A percentile compares a stretch with the other conserved stretches of the same genome.
Evolutionary conservation across 805 yeast species (phyloP).

Genomic region (Priceomyces castillae): DNA sequence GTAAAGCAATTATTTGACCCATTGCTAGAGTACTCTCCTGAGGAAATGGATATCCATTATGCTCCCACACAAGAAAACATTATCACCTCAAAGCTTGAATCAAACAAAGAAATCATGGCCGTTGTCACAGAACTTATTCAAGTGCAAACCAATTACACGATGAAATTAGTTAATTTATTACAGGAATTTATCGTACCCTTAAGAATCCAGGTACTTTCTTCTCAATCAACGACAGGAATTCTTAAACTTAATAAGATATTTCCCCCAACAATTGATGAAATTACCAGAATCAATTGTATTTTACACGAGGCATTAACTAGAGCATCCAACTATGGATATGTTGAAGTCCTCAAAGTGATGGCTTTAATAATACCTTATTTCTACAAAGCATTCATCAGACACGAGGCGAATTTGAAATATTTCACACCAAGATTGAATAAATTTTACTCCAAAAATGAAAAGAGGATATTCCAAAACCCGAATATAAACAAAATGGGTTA

Average conservation of each 20-base stretch:
- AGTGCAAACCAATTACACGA: conserved; percentile 73
- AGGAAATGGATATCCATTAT: conserved; percentile 71
- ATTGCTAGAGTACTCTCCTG: conserved; percentile 87
- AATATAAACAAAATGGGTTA: conserved; percentile 29
- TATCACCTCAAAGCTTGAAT: conserved; percentile 11
- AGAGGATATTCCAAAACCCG: conserved; percentile 27
- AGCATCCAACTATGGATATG: conserved; percentile 67
- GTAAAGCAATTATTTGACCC: conserved; percentile 89
- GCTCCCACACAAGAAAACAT: conserved; percentile 34
- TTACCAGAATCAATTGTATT: conserved; percentile 84
- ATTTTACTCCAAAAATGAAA: conserved; percentile 28
- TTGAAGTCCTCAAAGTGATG: conserved; percentile 76
- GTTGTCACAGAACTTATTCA: conserved; percentile 65
- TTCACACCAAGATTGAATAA: conserved; percentile 54
- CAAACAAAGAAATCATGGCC: conserved; percentile 39
- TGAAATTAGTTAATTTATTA: conserved; percentile 66
- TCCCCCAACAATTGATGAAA: conserved; percentile 95
- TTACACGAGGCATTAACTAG: conserved; percentile 69
- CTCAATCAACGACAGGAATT: conserved; percentile 53
- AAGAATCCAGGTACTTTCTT: conserved; percentile 63
- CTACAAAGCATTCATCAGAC: conserved; percentile 89
- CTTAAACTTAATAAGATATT: conserved; percentile 71
- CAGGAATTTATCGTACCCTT: conserved; percentile 79
- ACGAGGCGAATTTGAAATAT: conserved; percentile 83
- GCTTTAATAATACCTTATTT: conserved; percentile 85